phyloP scores from a whole-genome alignment of 1,284 basidiomycete genomes.

The Mycena citricolor region DNA sequence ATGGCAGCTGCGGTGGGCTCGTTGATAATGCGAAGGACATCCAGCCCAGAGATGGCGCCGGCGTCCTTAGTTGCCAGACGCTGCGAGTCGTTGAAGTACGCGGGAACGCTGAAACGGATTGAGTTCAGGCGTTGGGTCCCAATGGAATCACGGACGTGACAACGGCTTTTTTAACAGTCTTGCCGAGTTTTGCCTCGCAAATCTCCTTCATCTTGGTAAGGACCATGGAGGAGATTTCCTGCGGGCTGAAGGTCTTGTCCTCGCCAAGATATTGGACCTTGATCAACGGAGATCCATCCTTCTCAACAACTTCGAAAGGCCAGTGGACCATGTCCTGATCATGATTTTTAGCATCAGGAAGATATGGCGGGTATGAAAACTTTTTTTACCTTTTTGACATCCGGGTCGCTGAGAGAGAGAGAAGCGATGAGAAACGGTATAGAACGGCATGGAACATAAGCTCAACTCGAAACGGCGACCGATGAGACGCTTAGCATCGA shows the following conservation, averaged over 20 bases:
- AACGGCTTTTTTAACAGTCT: conserved; percentile 93
- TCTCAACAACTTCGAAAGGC: conserved; percentile 94
- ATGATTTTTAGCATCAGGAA: conserved; percentile 10
- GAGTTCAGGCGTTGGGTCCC: conserved; percentile 11
- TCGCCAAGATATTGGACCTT: conserved; percentile 93
- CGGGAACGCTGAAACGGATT: conserved; percentile 65
- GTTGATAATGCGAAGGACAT: conserved; percentile 97
- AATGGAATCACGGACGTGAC: conserved; percentile 64
- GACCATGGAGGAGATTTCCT: conserved; percentile 99
- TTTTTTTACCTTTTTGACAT: conserved; percentile 83
- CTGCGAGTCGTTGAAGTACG: conserved; percentile 98
- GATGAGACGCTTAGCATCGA: conserved; percentile 97
- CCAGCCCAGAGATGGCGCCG: conserved; percentile 88
- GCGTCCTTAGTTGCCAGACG: conserved; percentile 96
- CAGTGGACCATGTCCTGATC: conserved; percentile 83
- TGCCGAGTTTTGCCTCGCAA: conserved; percentile 97
- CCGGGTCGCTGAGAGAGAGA: conserved; percentile 63
- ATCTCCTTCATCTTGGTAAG: conserved; percentile 99
- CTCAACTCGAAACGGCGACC: conserved; percentile 91
- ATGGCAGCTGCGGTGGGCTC: conserved; percentile 96
- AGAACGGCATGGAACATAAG: conserved; percentile 16
- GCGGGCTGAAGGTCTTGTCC: conserved; percentile 94
- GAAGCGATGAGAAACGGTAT: conserved; percentile 16
- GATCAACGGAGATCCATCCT: conserved; percentile 94
- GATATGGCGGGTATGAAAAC: conserved; percentile 15